A percentile compares a stretch with the other conserved stretches of the same genome.
Evolutionary conservation across 371 early-diverging fungal genomes (phyloP).

Genomic region (Batkoa obscura): DNA sequence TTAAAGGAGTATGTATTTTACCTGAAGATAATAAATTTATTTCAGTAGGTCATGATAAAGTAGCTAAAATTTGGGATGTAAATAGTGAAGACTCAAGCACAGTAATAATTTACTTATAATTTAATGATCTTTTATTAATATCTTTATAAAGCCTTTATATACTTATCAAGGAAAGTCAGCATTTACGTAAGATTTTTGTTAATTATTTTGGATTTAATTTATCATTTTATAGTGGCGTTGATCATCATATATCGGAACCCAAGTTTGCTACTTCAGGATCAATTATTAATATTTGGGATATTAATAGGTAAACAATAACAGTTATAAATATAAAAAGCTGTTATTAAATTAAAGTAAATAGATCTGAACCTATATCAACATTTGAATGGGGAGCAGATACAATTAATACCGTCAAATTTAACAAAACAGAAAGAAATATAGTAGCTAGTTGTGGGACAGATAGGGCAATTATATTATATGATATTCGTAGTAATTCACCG

Average conservation of each 20-base stretch:
- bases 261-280: slow-evolving; percentile 76
- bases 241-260: slow-evolving; percentile 65
- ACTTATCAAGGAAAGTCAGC: too few species aligned
- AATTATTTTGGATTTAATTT: too few species aligned
- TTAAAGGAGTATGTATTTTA: slow-evolving; percentile 10
- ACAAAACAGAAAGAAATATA: slow-evolving; percentile 79
- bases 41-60: slow-evolving; percentile 13
- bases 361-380: slow-evolving; percentile 61
- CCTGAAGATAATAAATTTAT: slow-evolving; percentile 6
- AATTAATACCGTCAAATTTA: slow-evolving; percentile 77
- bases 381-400: slow-evolving; percentile 90
- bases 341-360: too few species aligned
- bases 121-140: too few species aligned
- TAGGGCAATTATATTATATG: slow-evolving; percentile 83
- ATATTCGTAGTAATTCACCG: slow-evolving; percentile 66
- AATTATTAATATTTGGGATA: slow-evolving; percentile 83
- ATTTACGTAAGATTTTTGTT: too few species aligned
- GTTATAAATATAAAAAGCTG: too few species aligned
- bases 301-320: too few species aligned
- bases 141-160: too few species aligned
- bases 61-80: slow-evolving; percentile 13
- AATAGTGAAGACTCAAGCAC: too few species aligned
- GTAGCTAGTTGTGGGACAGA: slow-evolving; percentile 82
- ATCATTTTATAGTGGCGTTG: too few species aligned
- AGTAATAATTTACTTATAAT: too few species aligned